Conservation (phyloP, 352 stramenopile genomes). For the Pythium sp. region DNA sequence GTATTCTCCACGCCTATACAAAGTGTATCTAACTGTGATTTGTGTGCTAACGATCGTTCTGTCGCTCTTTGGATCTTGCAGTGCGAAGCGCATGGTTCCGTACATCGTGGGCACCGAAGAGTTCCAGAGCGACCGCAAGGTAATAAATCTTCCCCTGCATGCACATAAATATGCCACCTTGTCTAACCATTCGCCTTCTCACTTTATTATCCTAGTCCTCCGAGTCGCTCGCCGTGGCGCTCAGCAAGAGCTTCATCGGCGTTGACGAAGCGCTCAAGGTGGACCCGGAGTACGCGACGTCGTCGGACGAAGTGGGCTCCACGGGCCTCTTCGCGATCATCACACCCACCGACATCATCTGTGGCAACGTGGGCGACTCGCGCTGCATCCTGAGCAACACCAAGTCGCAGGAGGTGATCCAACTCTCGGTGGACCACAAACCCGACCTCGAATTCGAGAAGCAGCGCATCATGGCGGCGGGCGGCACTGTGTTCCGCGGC, state of each 20-base stretch:
- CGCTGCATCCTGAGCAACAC: slow-evolving; percentile 81
- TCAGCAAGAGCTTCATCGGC: slow-evolving; percentile 73
- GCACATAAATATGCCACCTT: not conserved
- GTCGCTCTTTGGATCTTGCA: slow-evolving; percentile 18
- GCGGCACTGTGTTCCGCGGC: slow-evolving; percentile 80
- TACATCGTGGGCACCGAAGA: slow-evolving; percentile 66
- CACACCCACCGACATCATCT: slow-evolving; percentile 79
- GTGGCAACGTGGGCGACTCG: slow-evolving; percentile 83
- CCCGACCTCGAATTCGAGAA: slow-evolving; percentile 84
- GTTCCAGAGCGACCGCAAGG: slow-evolving; percentile 71
- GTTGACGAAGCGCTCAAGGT: slow-evolving; percentile 72
- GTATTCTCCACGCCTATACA: not conserved
- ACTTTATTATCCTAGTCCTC: slow-evolving; percentile 30
- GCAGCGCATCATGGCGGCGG: slow-evolving; percentile 79
- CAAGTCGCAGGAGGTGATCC: slow-evolving; percentile 64
- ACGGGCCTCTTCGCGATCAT: slow-evolving; percentile 81
- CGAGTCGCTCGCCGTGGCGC: slow-evolving; percentile 66
- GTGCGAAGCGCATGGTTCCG: slow-evolving; percentile 63
- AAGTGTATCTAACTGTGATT: not conserved
- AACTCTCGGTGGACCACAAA: slow-evolving; percentile 87
- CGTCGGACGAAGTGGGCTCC: slow-evolving; percentile 79
- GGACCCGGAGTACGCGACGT: slow-evolving; percentile 56
- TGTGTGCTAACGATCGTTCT: not conserved
- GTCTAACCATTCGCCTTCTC: not conserved
- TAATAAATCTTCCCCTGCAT: slow-evolving; percentile 2